Percentiles rank a stretch among this genome's conserved stretches.
phyloP scores from a whole-genome alignment of 495 filamentous ascomycete genomes.

The Aspergillus indologenus region DNA sequence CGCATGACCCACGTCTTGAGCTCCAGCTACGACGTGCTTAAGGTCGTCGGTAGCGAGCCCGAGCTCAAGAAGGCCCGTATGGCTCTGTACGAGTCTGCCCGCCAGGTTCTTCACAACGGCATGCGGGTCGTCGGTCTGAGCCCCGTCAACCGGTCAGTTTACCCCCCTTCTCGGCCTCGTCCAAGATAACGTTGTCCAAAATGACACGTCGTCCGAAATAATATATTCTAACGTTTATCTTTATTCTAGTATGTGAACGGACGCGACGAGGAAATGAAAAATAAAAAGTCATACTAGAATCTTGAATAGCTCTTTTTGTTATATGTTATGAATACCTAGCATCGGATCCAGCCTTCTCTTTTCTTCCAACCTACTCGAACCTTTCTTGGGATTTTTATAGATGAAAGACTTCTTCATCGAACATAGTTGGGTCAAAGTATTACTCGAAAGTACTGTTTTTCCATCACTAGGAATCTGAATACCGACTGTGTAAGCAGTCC shows the following conservation, averaged over 20 bases:
- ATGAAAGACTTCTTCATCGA: too few species aligned
- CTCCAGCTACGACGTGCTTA: slow-evolving; percentile 77
- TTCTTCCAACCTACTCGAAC: neutral
- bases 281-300: slow-evolving; percentile 1
- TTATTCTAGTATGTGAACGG: slow-evolving; percentile 18
- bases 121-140: slow-evolving; percentile 79
- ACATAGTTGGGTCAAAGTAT: too few species aligned
- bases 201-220: too few species aligned
- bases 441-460: too few species aligned
- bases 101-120: slow-evolving; percentile 76
- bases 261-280: slow-evolving; percentile 4
- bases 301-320: neutral
- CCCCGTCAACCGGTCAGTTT: slow-evolving; percentile 73
- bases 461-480: too few species aligned
- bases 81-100: slow-evolving; percentile 76
- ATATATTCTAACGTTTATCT: neutral
- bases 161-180: too few species aligned
- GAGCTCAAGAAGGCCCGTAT: slow-evolving; percentile 73
- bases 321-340: slow-evolving; percentile 2
- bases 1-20: slow-evolving; percentile 83
- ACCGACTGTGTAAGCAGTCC: too few species aligned
- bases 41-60: slow-evolving; percentile 70
- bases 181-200: too few species aligned
- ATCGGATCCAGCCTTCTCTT: neutral
- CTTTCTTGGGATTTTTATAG: too few species aligned